phyloP scores from a whole-genome alignment of 2,329 filamentous ascomycete species.

The Pseudogymnoascus sp. region DNA sequence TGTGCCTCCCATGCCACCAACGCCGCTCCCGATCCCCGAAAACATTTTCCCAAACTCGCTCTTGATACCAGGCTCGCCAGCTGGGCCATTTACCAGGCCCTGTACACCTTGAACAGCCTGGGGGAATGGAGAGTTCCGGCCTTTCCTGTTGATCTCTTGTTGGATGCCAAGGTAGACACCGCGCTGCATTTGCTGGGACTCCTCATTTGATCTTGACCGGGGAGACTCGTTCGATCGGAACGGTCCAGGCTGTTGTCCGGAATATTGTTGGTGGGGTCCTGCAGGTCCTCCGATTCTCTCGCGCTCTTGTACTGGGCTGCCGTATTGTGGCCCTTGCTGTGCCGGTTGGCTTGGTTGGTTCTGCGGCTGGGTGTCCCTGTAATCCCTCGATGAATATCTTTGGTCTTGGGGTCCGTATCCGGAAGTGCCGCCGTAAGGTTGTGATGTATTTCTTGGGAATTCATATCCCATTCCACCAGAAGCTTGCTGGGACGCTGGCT shows the following conservation, averaged over 20 bases:
- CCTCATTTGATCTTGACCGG: slow-evolving; percentile 35
- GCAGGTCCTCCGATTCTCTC: slow-evolving; percentile 16
- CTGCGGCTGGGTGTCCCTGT: slow-evolving; percentile 25
- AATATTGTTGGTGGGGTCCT: slow-evolving; percentile 27
- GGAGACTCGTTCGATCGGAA: slow-evolving; percentile 38
- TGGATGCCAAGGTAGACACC: slow-evolving; percentile 65
- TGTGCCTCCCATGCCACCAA: slow-evolving; percentile 43
- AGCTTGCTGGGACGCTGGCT: slow-evolving; percentile 13
- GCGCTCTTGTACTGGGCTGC: slow-evolving; percentile 11
- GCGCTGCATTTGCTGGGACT: slow-evolving; percentile 48
- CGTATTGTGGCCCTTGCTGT: slow-evolving; percentile 25
- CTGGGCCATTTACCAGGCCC: slow-evolving; percentile 66
- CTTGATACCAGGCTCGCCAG: slow-evolving; percentile 82
- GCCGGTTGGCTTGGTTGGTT: slow-evolving; percentile 28
- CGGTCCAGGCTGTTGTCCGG: slow-evolving; percentile 31
- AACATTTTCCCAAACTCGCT: slow-evolving; percentile 94
- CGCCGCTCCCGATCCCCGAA: slow-evolving; percentile 73
- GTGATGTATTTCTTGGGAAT: slow-evolving; percentile 19
- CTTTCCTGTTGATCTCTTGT: slow-evolving; percentile 72
- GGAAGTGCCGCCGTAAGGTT: slow-evolving; percentile 20
- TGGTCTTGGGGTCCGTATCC: slow-evolving; percentile 28
- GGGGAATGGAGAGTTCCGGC: slow-evolving; percentile 77
- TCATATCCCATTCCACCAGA: slow-evolving; percentile 20
- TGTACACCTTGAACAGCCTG: slow-evolving; percentile 92
- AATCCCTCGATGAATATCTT: slow-evolving; percentile 21